phyloP scores from a whole-genome alignment of 495 filamentous ascomycete genomes.

The Penicillium daleae region DNA sequence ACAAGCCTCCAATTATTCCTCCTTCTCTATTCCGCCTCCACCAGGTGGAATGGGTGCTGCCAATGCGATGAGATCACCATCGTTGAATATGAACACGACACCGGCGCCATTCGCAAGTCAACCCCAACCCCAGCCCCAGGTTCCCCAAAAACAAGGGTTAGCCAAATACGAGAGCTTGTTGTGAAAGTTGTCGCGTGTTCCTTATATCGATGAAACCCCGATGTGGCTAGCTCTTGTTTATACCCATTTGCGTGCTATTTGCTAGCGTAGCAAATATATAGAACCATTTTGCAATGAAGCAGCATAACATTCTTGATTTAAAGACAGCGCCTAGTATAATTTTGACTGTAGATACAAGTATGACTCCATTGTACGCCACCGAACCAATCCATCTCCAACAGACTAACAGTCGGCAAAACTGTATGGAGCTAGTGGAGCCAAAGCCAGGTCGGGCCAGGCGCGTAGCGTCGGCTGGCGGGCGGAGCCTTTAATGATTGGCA shows the following conservation, averaged over 20 bases:
- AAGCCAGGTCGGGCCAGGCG: not conserved
- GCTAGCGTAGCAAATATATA: constrained; percentile 11
- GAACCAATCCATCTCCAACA: not conserved
- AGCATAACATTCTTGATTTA: not conserved
- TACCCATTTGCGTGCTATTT: constrained; percentile 14
- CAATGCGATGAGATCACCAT: constrained; percentile 24
- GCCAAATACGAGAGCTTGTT: constrained; percentile 84
- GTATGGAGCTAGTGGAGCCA: constrained; percentile 1
- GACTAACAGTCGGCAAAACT: not conserved
- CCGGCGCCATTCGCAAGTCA: constrained; percentile 25
- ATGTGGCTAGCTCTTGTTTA: constrained; percentile 13
- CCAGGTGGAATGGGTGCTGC: constrained; percentile 29
- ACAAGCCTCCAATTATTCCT: constrained; percentile 41
- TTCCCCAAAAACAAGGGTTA: constrained; percentile 58
- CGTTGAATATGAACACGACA: constrained; percentile 25
- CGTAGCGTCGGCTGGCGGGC: constrained; percentile 5
- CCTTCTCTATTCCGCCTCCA: constrained; percentile 53
- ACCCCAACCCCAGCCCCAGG: constrained; percentile 33
- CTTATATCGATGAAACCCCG: constrained; percentile 6
- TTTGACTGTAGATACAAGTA: no score
- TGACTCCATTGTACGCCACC: not conserved
- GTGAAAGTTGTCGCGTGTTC: constrained; percentile 35
- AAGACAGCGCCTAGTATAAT: not conserved
- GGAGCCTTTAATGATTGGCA: constrained; percentile 8
- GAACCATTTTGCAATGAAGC: not conserved